Evolutionary conservation across 495 filamentous ascomycete species (phyloP).

Genomic region (Bacidia gigantensis): DNA sequence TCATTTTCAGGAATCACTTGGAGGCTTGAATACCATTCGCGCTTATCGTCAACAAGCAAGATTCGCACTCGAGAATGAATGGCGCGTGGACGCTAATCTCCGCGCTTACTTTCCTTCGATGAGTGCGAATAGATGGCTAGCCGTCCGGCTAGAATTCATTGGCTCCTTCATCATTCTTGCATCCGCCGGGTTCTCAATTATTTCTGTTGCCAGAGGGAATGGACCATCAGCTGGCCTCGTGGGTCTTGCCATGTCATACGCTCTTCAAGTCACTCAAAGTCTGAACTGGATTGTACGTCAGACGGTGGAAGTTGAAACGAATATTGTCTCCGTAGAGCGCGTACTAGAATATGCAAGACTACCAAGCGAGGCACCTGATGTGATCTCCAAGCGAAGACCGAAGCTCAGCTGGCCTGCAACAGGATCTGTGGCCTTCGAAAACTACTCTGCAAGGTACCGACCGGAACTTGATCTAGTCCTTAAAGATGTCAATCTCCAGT

Average conservation of each 20-base stretch:
- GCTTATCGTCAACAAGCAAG: constrained; percentile 81
- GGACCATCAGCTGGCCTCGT: constrained; percentile 63
- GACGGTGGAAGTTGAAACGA: constrained; percentile 97
- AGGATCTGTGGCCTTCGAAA: constrained; percentile 79
- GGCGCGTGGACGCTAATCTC: constrained; percentile 92
- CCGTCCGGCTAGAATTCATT: constrained; percentile 89
- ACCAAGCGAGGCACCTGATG: constrained; percentile 89
- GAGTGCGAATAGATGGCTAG: constrained; percentile 92
- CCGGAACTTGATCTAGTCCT: constrained; percentile 79
- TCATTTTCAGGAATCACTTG: constrained; percentile 95
- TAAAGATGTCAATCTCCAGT: constrained; percentile 79
- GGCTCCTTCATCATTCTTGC: constrained; percentile 88
- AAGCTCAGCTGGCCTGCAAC: constrained; percentile 83
- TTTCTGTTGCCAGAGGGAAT: constrained; percentile 62
- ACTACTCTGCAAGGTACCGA: constrained; percentile 90
- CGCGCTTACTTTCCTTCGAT: constrained; percentile 94
- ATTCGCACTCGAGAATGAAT: constrained; percentile 90
- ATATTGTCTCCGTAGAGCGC: constrained; percentile 97
- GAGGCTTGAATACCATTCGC: constrained; percentile 91
- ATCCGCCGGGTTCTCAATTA: constrained; percentile 68
- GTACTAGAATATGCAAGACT: constrained; percentile 91
- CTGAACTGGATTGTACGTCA: constrained; percentile 99
- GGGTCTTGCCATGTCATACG: constrained; percentile 92
- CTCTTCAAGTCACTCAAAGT: constrained; percentile 92
- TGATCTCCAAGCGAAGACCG: constrained; percentile 76